Base-by-base conservation (phyloP, 208 protist genomes). In the Trypanosoma melophagium region DNA sequence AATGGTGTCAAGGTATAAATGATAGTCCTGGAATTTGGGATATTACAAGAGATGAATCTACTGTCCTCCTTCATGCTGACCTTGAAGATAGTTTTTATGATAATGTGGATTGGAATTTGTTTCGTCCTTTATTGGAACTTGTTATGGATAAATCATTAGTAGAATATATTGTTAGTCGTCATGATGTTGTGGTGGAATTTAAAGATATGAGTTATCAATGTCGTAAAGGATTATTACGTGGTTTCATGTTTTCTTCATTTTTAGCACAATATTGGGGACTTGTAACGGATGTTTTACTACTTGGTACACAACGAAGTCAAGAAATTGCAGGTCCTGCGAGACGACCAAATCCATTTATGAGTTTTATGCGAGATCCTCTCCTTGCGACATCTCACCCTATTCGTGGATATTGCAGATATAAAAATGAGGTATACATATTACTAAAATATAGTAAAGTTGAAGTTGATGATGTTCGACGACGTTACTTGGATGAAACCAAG, bases 141-240 rank as follows among this genome's bases (percentile, higher is more conserved):
- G 99, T 99, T 79, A 97, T 99, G 74, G 99, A 99, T 86, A 98
- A 99, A 77, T 99, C 99, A 71, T 93, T 99, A 58, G 99, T 99
- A 19, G 99, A 99, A 80, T 99, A 99, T 89, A 99, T 99, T 81
- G 99, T 99, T 28, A 97, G 97, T 57, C 99, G 99, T 74, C 99
- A 99, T 86, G 99, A 99, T 81, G 92, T 99, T 0, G 91, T 97
- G 2, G 81, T 99, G 21, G 97, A 95, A 76, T 99, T 98, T 84
- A 99, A 99, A 89, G 99, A 99, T 85, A 99, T 99, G 99, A 99
- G 90, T 78, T 99, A 99, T 85, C 97, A 98, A 60, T 99, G 99
- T 80, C 94, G 90, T 38, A 99, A 99, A 76, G 99, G 99, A 44
- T 65, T 99, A 12, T 94, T 99, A 60, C 92, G 99, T 66, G 99